Conservation (phyloP, 805 yeast species). For the Pichia manshurica region DNA sequence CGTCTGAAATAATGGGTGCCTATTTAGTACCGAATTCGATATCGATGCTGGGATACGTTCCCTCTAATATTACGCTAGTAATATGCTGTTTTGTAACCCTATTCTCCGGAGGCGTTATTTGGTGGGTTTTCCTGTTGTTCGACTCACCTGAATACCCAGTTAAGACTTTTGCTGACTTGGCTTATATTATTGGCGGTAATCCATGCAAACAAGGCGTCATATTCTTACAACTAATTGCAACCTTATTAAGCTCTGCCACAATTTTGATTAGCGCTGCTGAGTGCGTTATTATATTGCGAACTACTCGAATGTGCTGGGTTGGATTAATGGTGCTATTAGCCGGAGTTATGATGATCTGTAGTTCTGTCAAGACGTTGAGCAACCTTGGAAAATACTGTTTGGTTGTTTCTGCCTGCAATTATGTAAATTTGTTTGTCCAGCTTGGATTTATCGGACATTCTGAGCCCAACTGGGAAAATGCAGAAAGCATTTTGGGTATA, state of each 20-base stretch:
- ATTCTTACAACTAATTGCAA: constrained; percentile 34
- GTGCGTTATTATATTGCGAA: constrained; percentile 34
- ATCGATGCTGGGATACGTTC: constrained; percentile 13
- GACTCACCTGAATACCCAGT: constrained; percentile 40
- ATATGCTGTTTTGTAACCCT: constrained; percentile 26
- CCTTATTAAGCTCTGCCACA: constrained; percentile 37
- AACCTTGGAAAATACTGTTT: constrained; percentile 28
- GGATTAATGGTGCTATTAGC: constrained; percentile 36
- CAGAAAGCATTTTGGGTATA: constrained; percentile 17
- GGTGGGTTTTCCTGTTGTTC: constrained; percentile 31
- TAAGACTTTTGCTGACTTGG: constrained; percentile 37
- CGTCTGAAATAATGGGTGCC: constrained; percentile 24
- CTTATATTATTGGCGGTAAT: constrained; percentile 33
- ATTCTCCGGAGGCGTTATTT: constrained; percentile 36
- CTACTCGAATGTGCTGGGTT: constrained; percentile 33
- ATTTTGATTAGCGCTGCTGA: constrained; percentile 36
- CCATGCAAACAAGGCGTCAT: constrained; percentile 28
- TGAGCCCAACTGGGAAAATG: constrained; percentile 22
- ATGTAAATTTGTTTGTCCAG: constrained; percentile 17
- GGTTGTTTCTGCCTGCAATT: constrained; percentile 17
- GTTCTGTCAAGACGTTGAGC: constrained; percentile 36
- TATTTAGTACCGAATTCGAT: constrained; percentile 12
- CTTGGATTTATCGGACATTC: constrained; percentile 12
- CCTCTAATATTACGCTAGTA: constrained; percentile 10
- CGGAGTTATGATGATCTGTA: constrained; percentile 35